These are phyloP conservation scores for Fraxinus nigra DNA, from an alignment of 305 asterid genomes.

Conservation along the genomic window DNA sequence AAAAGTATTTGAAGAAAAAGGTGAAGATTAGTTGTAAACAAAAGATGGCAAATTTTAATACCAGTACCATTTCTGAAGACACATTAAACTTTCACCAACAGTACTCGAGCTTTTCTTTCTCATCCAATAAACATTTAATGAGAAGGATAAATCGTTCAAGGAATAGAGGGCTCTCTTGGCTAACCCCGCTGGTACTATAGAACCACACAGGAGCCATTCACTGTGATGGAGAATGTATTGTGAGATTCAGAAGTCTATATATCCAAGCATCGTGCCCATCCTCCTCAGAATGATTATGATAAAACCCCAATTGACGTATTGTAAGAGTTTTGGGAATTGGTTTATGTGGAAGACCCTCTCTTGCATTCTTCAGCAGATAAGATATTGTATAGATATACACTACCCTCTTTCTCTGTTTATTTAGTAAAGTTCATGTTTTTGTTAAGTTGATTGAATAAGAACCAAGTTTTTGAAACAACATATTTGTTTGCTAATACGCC, in stretches of 20 bases:
- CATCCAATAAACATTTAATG: background rate
- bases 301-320: background rate
- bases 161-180: background rate
- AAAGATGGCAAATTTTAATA: background rate
- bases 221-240: background rate
- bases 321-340: background rate
- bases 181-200: background rate
- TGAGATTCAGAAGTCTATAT: background rate
- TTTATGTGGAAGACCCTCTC: background rate
- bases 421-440: background rate
- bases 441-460: background rate
- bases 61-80: background rate
- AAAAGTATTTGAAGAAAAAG: background rate
- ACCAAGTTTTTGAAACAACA: background rate
- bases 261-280: background rate
- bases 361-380: background rate
- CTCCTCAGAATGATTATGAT: background rate
- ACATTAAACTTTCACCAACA: background rate
- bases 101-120: background rate
- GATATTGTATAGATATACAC: background rate
- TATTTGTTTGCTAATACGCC: background rate
- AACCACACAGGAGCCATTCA: background rate
- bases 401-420: background rate
- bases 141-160: background rate
- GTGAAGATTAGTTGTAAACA: constrained; percentile 1